These are phyloP conservation scores for Nymphaea thermarum DNA, from an alignment of 164 flowering plant genomes.

Conservation along the genomic window DNA sequence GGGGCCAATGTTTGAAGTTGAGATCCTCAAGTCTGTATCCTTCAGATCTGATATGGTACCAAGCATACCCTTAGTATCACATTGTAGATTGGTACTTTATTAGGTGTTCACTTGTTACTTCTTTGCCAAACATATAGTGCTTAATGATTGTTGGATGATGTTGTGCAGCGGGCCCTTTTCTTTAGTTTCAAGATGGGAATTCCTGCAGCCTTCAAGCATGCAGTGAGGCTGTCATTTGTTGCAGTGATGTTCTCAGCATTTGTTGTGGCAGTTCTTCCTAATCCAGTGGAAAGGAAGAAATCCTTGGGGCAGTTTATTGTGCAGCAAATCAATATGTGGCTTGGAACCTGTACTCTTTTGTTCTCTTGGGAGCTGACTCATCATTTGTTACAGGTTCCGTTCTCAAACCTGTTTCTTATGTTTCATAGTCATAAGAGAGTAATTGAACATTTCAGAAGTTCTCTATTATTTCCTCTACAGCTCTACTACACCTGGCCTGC, in stretches of 20 bases:
- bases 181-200: slow-evolving; percentile 90
- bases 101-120: no score
- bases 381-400: slow-evolving; percentile 74
- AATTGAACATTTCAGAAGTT: background rate
- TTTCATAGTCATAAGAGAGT: background rate
- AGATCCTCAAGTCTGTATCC: no score
- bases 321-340: slow-evolving; percentile 36
- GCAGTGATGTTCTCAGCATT: slow-evolving; percentile 38
- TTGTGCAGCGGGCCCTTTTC: slow-evolving; percentile 76
- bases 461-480: no score
- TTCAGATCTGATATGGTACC: no score
- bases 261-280: slow-evolving; percentile 28
- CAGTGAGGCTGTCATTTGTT: slow-evolving; percentile 44
- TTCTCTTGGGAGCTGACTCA: slow-evolving; percentile 77
- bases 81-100: no score
- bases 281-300: slow-evolving; percentile 15
- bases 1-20: no score
- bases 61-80: no score
- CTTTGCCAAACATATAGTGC: background rate
- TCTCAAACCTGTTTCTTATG: background rate
- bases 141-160: background rate
- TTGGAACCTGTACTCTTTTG: slow-evolving; percentile 42
- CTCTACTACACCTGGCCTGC: background rate
- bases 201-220: slow-evolving; percentile 37
- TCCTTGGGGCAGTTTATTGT: slow-evolving; percentile 25